phyloP scores from a whole-genome alignment of 371 early-diverging fungal genomes.

The Pancytospora epiphaga region DNA sequence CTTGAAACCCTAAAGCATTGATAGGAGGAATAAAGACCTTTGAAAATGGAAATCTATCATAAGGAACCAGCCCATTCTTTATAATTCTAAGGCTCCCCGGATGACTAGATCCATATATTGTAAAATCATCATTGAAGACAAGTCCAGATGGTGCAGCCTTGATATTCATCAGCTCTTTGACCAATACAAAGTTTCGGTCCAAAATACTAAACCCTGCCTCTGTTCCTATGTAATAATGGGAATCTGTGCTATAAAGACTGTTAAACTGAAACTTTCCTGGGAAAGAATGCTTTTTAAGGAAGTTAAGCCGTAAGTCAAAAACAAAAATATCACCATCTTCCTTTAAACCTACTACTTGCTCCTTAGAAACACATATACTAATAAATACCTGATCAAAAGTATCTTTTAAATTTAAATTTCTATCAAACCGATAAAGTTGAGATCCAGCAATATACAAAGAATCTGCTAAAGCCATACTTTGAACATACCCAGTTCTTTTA shows the following conservation, averaged over 20 bases:
- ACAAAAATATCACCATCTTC: conserved; percentile 19
- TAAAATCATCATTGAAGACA: conserved; percentile 6
- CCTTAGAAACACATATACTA: conserved; percentile 3
- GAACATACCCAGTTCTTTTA: conserved; percentile 21
- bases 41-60: conserved; percentile 36
- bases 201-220: conserved; percentile 21
- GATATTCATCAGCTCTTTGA: conserved; percentile 24
- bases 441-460: conserved; percentile 27
- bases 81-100: conserved; percentile 26
- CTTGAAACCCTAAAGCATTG: conserved; percentile 5
- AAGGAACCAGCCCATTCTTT: conserved; percentile 10
- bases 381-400: conserved; percentile 13
- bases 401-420: conserved; percentile 2
- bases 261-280: conserved; percentile 32
- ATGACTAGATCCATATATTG: conserved; percentile 11
- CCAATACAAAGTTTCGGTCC: conserved; percentile 9
- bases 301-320: conserved; percentile 10
- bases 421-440: conserved; percentile 4
- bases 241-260: neutral
- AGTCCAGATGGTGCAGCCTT: neutral
- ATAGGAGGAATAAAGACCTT: conserved; percentile 21
- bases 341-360: conserved; percentile 6
- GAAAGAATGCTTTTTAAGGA: conserved; percentile 6
- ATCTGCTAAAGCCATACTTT: conserved; percentile 14
- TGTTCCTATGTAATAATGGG: conserved; percentile 7